Evolutionary conservation across 2,329 filamentous ascomycete genomes (phyloP).

Genomic region (Zopfia rhizophila): DNA sequence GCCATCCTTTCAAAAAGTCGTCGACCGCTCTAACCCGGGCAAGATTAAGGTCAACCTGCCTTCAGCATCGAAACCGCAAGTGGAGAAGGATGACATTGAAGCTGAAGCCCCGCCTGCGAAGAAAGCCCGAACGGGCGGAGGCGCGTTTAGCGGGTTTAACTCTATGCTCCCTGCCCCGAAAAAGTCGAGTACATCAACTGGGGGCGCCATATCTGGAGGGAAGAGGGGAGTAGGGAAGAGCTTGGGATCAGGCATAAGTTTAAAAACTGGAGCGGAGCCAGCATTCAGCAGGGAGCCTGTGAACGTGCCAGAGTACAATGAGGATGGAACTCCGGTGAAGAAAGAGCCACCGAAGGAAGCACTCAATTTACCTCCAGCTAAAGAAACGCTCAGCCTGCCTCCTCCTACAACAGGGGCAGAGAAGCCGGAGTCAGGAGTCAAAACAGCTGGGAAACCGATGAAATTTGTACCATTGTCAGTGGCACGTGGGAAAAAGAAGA

Average conservation of each 20-base stretch:
- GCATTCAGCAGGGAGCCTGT: slow-evolving; percentile 77
- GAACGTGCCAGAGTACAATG: slow-evolving; percentile 45
- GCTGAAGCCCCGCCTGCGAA: slow-evolving; percentile 70
- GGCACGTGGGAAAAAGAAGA: slow-evolving; percentile 75
- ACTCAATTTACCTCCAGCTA: no score
- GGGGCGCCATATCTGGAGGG: slow-evolving; percentile 35
- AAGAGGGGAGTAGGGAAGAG: slow-evolving; percentile 48
- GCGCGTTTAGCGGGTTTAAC: slow-evolving; percentile 83
- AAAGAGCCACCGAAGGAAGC: slow-evolving; percentile 44
- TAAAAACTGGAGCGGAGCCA: slow-evolving; percentile 86
- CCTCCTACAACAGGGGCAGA: slow-evolving; percentile 36
- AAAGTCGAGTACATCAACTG: slow-evolving; percentile 47
- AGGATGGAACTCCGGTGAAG: slow-evolving; percentile 45
- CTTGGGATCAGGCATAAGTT: slow-evolving; percentile 69
- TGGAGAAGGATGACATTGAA: slow-evolving; percentile 54
- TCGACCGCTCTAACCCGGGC: slow-evolving; percentile 81
- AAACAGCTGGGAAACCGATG: slow-evolving; percentile 79
- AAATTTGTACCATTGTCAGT: slow-evolving; percentile 93
- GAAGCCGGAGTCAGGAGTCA: slow-evolving; percentile 71
- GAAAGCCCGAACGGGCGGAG: slow-evolving; percentile 70
- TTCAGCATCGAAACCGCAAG: slow-evolving; percentile 57
- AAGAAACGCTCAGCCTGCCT: slow-evolving; percentile 48
- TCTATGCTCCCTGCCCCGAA: slow-evolving; percentile 89
- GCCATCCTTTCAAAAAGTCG: slow-evolving; percentile 78
- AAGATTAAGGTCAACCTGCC: slow-evolving; percentile 87